These are phyloP conservation scores for Phaeosphaeria sp. DNA, from an alignment of 2,329 filamentous ascomycete species.

Conservation along the genomic window DNA sequence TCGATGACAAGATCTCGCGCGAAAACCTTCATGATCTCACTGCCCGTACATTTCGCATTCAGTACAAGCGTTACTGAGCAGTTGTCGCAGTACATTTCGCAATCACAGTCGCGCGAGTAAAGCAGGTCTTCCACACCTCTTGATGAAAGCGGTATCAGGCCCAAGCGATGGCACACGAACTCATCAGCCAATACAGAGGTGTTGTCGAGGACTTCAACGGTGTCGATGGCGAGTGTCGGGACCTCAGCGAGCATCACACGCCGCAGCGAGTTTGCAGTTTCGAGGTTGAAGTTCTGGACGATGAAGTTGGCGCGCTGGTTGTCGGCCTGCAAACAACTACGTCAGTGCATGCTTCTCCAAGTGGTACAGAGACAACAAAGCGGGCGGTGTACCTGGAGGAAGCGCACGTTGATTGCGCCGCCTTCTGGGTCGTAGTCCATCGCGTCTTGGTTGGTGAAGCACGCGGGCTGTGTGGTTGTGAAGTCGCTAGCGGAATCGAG, in stretches of 20 bases:
- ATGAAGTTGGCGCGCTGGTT: slow-evolving; percentile 86
- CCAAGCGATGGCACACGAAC: slow-evolving; percentile 90
- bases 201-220: slow-evolving; percentile 91
- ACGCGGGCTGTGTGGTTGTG: slow-evolving; percentile 15
- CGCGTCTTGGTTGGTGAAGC: slow-evolving; percentile 23
- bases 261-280: slow-evolving; percentile 91
- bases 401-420: slow-evolving; percentile 50
- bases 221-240: slow-evolving; percentile 91
- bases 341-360: slow-evolving; percentile 22
- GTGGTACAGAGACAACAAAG: slow-evolving; percentile 18
- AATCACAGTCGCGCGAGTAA: slow-evolving; percentile 94
- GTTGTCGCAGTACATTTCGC: slow-evolving; percentile 91
- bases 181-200: slow-evolving; percentile 96
- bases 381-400: slow-evolving; percentile 43
- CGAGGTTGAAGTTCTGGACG: slow-evolving; percentile 84
- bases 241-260: slow-evolving; percentile 93
- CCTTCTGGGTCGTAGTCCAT: slow-evolving; percentile 61
- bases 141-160: slow-evolving; percentile 85
- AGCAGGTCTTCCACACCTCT: slow-evolving; percentile 81
- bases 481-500: slow-evolving; percentile 13
- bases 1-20: slow-evolving; percentile 83
- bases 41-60: slow-evolving; percentile 82
- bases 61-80: slow-evolving; percentile 87
- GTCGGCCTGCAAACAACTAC: slow-evolving; percentile 67
- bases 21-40: slow-evolving; percentile 92